Evolutionary conservation across 2,329 filamentous ascomycete species (phyloP), one percentile per base, ranked within the genome.

Genomic region (Penicillium verrucosum): DNA sequence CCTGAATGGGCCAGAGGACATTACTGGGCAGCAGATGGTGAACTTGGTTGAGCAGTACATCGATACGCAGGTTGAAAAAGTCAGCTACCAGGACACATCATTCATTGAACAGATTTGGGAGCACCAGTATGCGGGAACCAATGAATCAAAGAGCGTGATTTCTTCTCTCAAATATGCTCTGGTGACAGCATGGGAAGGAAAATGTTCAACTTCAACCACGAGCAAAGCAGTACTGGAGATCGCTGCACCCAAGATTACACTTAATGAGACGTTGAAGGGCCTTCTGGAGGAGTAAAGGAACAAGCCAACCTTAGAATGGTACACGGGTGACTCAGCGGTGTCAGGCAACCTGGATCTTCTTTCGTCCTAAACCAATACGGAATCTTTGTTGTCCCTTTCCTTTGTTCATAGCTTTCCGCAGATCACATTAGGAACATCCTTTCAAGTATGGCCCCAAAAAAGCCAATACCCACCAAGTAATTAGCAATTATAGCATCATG

Each of bases 1-100:
- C 14, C 14, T 78, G 18, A 78, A 76, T 56, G 75, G 76, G 1
- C 75, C 74, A 0, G 70, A 73, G 47, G 73, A 77, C 37, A 64
- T 78, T 8, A 76, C 69, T 4, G 76, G 75, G 1, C 54, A 59
- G 2, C 58, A 75, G 29, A 54, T 76, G 44, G 70, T 76, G 0
- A 48, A 60, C 2, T 52, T 78, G 65, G 60, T 73, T 5, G 75
- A 77, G 65, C 27, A 70, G 51, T n/a, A 69, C 3, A 73, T 74
- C 32, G 70, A 65, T 21, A 56, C 49, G 0, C 21, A 40, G 30
- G 69, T 67, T 2, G 48, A 72, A 16, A 44, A 73, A 0, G 70
- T 77, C 0, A 45, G 7, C 0, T 77, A 65, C 21, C 60, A 69
- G 41, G 72, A 77, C 40, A 1, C 68, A 18, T 67, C 69, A 0